Evolutionary conservation across 2,329 filamentous ascomycete species (phyloP), one percentile per base, ranked within the genome.

Genomic region (Aquanectria penicillioides): DNA sequence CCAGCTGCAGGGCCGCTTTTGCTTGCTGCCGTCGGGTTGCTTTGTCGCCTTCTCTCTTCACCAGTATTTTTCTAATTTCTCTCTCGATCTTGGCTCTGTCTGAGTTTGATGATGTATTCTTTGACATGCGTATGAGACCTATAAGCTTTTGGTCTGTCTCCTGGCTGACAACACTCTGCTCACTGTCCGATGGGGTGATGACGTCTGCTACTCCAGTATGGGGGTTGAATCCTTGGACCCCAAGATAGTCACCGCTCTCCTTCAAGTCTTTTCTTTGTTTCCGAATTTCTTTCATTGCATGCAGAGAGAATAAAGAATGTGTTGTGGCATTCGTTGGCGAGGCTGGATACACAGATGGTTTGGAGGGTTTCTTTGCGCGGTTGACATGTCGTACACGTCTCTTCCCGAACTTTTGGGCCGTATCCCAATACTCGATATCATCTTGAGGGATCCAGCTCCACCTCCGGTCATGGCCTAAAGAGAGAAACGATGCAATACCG

Each of bases 201-300:
- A 82, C 71, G 56, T 86, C 81, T 44, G 81, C 78, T 60, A 81
- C 75, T 5, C 86, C 83, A 1, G 86, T 87, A 36, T 78, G 73
- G 0, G 85, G 85, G 65, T 88, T 87, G 50, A 83, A 76, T 4
- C 85, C 85, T 57, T 86, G 83, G 2, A 87, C 82, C 2, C 84
- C 85, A 0, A 88, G 77, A 66, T 81, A 88, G 68, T 88, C 85
- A 5, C 84, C 83, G 51, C 82, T 85, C 51, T 81, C 78, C 59
- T 81, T 83, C 51, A 86, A 74, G 34, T 70, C 78, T 38, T 77
- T 77, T 6, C 84, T 78, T 29, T 77, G 73, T 6, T 66, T 64
- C 3, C 75, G 71, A 31, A 69, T 60, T 38, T 75, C 70, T 33
- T 61, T 68, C 49, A 73, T 79, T 2, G 69, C 69, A 11, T 74